phyloP scores from a whole-genome alignment of 164 flowering plant genomes.

The Berberis vulgaris region DNA sequence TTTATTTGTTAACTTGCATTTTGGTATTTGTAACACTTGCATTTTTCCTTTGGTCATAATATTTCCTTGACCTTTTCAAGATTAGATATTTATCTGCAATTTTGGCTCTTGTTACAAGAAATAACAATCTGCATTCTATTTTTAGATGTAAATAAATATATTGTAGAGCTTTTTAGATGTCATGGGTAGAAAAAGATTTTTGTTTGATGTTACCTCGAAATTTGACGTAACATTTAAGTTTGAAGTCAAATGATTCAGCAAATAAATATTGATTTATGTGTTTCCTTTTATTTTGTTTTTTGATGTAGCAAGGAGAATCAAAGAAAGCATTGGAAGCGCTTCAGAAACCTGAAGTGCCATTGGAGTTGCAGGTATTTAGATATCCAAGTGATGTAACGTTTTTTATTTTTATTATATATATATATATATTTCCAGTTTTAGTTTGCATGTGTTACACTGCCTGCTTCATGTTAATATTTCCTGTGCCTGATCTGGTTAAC shows the following conservation, averaged over 20 bases:
- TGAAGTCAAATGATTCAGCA: neutral
- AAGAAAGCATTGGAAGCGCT: constrained; percentile 94
- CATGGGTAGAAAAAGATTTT: too few species aligned
- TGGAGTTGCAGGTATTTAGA: constrained; percentile 76
- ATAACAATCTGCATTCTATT: too few species aligned
- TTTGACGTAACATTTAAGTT: neutral
- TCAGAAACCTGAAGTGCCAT: constrained; percentile 69
- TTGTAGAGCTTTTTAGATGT: too few species aligned
- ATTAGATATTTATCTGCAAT: too few species aligned
- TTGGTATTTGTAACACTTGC: too few species aligned
- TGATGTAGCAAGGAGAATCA: constrained; percentile 88
- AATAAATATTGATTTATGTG: neutral
- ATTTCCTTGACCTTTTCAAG: too few species aligned
- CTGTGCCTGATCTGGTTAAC: neutral
- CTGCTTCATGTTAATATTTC: neutral
- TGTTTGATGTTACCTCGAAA: too few species aligned
- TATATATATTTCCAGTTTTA: neutral
- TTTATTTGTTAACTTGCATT: too few species aligned
- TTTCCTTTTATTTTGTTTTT: neutral
- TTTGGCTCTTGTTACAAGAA: too few species aligned
- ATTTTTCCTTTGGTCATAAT: too few species aligned
- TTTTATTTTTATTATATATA: neutral
- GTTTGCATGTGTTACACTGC: neutral
- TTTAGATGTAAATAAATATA: too few species aligned
- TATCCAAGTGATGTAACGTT: constrained; percentile 4